Conservation (phyloP, 164 flowering plant genomes). For the Magnolia sinica region DNA sequence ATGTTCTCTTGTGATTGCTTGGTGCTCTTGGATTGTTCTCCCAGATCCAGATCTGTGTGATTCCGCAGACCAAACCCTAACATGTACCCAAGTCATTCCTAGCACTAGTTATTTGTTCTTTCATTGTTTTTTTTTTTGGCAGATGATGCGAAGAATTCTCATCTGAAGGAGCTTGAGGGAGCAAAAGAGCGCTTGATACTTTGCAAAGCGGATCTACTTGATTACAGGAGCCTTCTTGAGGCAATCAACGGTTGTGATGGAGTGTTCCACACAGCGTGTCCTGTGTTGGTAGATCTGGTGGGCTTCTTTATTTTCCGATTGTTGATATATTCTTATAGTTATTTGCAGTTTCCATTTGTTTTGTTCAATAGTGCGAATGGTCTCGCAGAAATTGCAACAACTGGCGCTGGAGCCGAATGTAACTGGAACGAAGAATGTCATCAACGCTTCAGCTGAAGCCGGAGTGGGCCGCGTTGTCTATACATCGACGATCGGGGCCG, state of each 20-base stretch:
- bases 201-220: slow-evolving; percentile 74
- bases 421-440: slow-evolving; percentile 73
- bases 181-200: slow-evolving; percentile 67
- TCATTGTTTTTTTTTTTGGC: background rate
- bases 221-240: slow-evolving; percentile 52
- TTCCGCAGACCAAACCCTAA: too few species aligned
- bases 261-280: slow-evolving; percentile 94
- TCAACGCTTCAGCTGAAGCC: slow-evolving; percentile 70
- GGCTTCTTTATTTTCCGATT: background rate
- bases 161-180: slow-evolving; percentile 75
- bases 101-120: background rate
- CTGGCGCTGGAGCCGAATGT: slow-evolving; percentile 88
- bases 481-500: slow-evolving; percentile 90
- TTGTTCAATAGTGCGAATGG: background rate
- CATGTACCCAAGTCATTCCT: background rate
- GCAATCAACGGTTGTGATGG: slow-evolving; percentile 85
- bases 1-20: too few species aligned
- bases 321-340: too few species aligned
- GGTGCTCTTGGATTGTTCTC: too few species aligned
- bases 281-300: slow-evolving; percentile 86
- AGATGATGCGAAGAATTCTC: slow-evolving; percentile 82
- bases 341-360: background rate
- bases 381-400: slow-evolving; percentile 24
- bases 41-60: too few species aligned
- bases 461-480: slow-evolving; percentile 79